Conservation (phyloP, 495 filamentous ascomycete species). For the Penicillium herquei region DNA sequence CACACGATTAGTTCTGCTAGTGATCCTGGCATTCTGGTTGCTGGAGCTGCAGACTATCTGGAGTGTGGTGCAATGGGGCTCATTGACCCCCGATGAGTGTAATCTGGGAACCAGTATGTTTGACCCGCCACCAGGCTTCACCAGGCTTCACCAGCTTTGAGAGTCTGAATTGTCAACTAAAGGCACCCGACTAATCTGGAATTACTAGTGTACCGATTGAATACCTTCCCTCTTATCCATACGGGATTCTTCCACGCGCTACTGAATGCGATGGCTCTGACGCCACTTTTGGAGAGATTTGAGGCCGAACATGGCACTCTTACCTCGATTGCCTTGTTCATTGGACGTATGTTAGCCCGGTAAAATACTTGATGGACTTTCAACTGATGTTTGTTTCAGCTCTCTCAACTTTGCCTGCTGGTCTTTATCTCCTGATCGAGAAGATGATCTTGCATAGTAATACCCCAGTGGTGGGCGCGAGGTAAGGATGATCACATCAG, state of each 20-base stretch:
- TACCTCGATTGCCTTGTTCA: conserved; percentile 75
- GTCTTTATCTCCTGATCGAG: conserved; percentile 70
- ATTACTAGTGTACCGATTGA: conserved; percentile 81
- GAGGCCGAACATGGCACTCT: conserved; percentile 94
- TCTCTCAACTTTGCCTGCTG: conserved; percentile 73
- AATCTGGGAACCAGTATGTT: conserved; percentile 70
- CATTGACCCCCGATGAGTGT: conserved; percentile 74
- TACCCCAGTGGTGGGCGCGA: conserved; percentile 73
- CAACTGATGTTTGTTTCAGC: conserved; percentile 47
- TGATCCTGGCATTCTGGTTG: conserved; percentile 67
- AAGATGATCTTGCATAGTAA: conserved; percentile 62
- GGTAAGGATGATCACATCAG: conserved; percentile 47
- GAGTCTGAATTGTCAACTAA: background rate
- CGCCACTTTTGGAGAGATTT: conserved; percentile 85
- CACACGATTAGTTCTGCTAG: conserved; percentile 70
- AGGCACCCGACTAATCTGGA: conserved; percentile 5
- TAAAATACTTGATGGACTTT: background rate
- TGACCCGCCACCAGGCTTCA: too few species aligned
- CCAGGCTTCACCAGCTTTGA: too few species aligned
- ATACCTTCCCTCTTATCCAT: conserved; percentile 91
- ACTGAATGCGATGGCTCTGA: conserved; percentile 75
- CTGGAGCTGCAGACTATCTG: conserved; percentile 63
- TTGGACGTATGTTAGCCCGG: conserved; percentile 69
- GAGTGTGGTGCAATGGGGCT: conserved; percentile 70
- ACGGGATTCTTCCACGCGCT: conserved; percentile 72